Evolutionary conservation across 495 filamentous ascomycete genomes (phyloP).

Genomic region (Endocarpon pusillum): DNA sequence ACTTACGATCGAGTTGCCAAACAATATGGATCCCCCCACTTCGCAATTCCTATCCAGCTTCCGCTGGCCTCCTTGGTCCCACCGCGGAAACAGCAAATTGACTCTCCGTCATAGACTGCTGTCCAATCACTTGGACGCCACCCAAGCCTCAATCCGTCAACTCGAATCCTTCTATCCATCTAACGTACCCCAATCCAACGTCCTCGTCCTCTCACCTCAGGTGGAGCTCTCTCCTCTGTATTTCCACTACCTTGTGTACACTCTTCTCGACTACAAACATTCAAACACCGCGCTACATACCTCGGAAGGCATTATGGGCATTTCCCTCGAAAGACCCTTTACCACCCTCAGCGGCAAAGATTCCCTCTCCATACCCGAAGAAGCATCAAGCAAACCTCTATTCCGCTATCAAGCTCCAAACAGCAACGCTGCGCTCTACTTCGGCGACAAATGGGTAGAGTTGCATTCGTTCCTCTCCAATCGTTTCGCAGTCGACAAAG

Average conservation of each 20-base stretch:
- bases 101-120: constrained; percentile 57
- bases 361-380: constrained; percentile 6
- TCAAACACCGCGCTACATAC: constrained; percentile 30
- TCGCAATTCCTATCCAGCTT: constrained; percentile 41
- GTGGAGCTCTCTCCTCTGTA: constrained; percentile 56
- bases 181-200: constrained; percentile 41
- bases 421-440: constrained; percentile 61
- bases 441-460: constrained; percentile 69
- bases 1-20: constrained; percentile 66
- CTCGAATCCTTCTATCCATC: constrained; percentile 71
- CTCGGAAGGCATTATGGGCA: constrained; percentile 42
- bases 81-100: constrained; percentile 28
- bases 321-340: constrained; percentile 59
- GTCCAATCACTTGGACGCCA: constrained; percentile 30
- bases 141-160: constrained; percentile 50
- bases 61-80: constrained; percentile 41
- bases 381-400: constrained; percentile 21
- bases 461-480: constrained; percentile 56
- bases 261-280: constrained; percentile 54
- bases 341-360: constrained; percentile 22
- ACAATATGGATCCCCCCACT: constrained; percentile 41
- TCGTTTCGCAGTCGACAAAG: constrained; percentile 31
- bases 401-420: constrained; percentile 74
- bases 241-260: constrained; percentile 68
- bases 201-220: constrained; percentile 63